A percentile compares a stretch with the other conserved stretches of the same genome.
phyloP scores from a whole-genome alignment of 2,329 filamentous ascomycete genomes.

The Cylindrodendrum hubeiense region DNA sequence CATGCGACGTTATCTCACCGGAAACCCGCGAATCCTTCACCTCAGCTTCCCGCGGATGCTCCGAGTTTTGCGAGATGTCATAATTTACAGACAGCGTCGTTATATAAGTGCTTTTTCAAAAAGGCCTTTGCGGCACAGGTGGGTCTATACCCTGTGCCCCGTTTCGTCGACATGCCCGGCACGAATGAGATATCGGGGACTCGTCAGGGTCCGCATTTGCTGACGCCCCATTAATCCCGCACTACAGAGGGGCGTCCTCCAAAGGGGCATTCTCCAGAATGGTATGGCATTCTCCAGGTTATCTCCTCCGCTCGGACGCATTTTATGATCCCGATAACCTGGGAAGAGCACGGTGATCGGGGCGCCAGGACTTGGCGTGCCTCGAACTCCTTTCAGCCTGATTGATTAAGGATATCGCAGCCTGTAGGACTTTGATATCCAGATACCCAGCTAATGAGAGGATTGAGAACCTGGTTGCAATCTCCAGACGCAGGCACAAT shows the following conservation, averaged over 20 bases:
- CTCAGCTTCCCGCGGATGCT: not conserved
- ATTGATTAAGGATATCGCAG: too few species aligned
- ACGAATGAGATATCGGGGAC: not conserved
- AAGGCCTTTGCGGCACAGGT: not conserved
- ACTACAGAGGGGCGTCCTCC: not conserved
- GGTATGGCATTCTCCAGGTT: not conserved
- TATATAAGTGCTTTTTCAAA: not conserved
- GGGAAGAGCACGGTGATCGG: not conserved
- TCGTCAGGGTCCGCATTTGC: not conserved
- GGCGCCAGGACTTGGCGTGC: too few species aligned
- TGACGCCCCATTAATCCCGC: not conserved
- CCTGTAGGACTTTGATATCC: too few species aligned
- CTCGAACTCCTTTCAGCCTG: too few species aligned
- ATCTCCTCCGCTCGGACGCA: not conserved
- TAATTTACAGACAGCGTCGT: not conserved
- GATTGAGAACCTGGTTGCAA: too few species aligned
- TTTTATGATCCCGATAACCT: not conserved
- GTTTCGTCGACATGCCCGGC: not conserved
- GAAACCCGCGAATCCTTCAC: too few species aligned
- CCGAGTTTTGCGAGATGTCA: not conserved
- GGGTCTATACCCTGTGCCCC: not conserved
- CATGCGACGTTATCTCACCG: not conserved
- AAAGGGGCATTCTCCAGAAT: not conserved
- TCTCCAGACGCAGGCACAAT: too few species aligned
- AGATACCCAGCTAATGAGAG: too few species aligned